phyloP scores from a whole-genome alignment of 2,329 filamentous ascomycete genomes.

The Myriosclerotinia scirpicola region DNA sequence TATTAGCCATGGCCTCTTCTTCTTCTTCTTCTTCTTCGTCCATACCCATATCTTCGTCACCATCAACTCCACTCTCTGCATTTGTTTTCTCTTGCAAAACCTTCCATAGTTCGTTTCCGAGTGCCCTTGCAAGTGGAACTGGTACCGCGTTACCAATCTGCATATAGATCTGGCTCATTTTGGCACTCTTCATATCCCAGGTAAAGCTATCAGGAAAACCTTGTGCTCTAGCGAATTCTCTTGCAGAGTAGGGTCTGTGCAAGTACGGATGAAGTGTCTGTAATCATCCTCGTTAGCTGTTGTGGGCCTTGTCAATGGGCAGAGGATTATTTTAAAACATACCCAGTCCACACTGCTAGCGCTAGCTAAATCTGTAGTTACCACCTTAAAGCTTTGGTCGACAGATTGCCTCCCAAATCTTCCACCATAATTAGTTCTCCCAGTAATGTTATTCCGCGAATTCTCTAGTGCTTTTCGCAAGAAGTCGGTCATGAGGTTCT shows the following conservation, averaged over 20 bases:
- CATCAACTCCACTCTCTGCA: too few relatives aligned
- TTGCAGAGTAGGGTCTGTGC: constrained; percentile 22
- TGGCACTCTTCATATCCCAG: constrained; percentile 23
- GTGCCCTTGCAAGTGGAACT: constrained; percentile 5
- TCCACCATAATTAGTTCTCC: not conserved
- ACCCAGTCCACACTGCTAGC: constrained; percentile 6
- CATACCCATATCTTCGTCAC: not conserved
- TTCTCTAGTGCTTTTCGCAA: not conserved
- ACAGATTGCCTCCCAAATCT: not conserved
- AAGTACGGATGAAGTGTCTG: constrained; percentile 27
- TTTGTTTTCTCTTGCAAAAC: not conserved
- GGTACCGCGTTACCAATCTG: constrained; percentile 21
- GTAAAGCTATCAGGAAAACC: constrained; percentile 28
- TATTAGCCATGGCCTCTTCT: too few relatives aligned
- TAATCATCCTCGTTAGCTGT: constrained; percentile 1
- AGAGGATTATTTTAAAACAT: not conserved
- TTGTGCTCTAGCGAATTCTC: constrained; percentile 29
- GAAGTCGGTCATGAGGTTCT: not conserved
- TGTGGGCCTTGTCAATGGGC: not conserved
- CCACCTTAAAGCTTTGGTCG: constrained; percentile 4
- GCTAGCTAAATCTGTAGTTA: not conserved
- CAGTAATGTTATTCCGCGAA: not conserved
- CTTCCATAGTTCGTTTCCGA: constrained; percentile 7
- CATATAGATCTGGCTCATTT: constrained; percentile 15
- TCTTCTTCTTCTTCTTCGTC: too few relatives aligned